Conservation (phyloP, 352 stramenopile genomes). For the Elongisporangium senticosum region DNA sequence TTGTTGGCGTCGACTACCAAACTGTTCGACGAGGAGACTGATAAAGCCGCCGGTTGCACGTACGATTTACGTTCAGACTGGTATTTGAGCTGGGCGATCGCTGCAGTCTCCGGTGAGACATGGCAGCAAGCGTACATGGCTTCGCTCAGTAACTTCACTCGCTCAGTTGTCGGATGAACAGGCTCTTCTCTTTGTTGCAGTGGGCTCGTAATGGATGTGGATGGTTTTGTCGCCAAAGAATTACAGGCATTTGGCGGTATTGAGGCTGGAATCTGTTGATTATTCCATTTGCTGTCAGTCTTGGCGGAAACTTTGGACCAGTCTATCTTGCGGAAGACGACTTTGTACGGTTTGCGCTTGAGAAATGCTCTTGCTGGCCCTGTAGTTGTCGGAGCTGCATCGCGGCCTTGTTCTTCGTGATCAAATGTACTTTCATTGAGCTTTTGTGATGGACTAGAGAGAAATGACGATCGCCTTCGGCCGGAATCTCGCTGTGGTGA, state of each 20-base stretch:
- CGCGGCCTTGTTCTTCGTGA: neutral
- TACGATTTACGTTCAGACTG: slow-evolving; percentile 22
- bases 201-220: neutral
- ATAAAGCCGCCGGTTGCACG: slow-evolving; percentile 1
- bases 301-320: slow-evolving; percentile 53
- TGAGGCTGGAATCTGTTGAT: slow-evolving; percentile 1
- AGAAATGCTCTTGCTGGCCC: slow-evolving; percentile 29
- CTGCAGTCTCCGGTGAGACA: slow-evolving; percentile 16
- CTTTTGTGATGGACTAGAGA: neutral
- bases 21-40: neutral
- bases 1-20: slow-evolving; percentile 3
- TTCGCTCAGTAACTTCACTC: slow-evolving; percentile 14
- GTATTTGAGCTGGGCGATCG: slow-evolving; percentile 22
- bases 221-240: neutral
- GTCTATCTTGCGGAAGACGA: slow-evolving; percentile 58
- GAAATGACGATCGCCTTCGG: slow-evolving; percentile 1
- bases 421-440: neutral
- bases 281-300: slow-evolving; percentile 43
- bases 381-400: neutral
- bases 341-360: slow-evolving; percentile 64
- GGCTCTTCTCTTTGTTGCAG: neutral
- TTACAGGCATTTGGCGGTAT: neutral
- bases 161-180: neutral
- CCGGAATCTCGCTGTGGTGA: neutral
- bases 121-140: slow-evolving; percentile 21